phyloP scores from a whole-genome alignment of 306 rosid species.

The Casuarina glauca region DNA sequence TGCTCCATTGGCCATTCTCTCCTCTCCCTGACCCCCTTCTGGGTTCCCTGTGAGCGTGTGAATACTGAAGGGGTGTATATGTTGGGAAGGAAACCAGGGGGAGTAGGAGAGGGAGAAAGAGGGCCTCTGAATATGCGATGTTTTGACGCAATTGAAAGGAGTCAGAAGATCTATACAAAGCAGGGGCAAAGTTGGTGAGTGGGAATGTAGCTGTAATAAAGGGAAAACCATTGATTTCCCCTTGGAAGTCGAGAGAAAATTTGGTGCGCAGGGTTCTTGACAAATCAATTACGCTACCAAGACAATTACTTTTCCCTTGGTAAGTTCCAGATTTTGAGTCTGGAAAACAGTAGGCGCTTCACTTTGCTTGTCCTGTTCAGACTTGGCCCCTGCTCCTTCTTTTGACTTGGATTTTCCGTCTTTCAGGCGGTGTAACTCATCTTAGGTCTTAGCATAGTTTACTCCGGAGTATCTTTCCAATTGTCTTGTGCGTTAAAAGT shows the following conservation, averaged over 20 bases:
- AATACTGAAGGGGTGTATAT: not conserved
- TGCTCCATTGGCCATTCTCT: slow-evolving; percentile 34
- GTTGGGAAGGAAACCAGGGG: too few relatives aligned
- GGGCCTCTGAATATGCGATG: too few relatives aligned
- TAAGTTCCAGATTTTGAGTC: not conserved
- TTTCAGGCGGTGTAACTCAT: too few relatives aligned
- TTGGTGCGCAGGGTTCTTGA: not conserved
- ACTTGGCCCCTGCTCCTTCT: too few relatives aligned
- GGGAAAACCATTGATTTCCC: not conserved
- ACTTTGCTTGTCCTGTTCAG: too few relatives aligned
- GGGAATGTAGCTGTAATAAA: not conserved
- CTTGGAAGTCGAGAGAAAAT: too few relatives aligned
- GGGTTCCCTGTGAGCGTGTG: not conserved
- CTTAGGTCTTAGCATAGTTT: too few relatives aligned
- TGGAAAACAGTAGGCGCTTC: not conserved
- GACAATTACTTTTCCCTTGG: not conserved
- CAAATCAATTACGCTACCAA: not conserved
- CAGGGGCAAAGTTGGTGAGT: not conserved
- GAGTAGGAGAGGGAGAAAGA: too few relatives aligned
- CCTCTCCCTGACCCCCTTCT: not conserved
- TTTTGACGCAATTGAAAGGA: not conserved
- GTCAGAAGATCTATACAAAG: not conserved
- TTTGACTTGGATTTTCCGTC: too few relatives aligned
- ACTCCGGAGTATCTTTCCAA: too few relatives aligned
- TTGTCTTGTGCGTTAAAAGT: too few relatives aligned